These are phyloP conservation scores for Cladosporium sp. DNA, from an alignment of 2,329 filamentous ascomycete genomes.

Conservation along the genomic window DNA sequence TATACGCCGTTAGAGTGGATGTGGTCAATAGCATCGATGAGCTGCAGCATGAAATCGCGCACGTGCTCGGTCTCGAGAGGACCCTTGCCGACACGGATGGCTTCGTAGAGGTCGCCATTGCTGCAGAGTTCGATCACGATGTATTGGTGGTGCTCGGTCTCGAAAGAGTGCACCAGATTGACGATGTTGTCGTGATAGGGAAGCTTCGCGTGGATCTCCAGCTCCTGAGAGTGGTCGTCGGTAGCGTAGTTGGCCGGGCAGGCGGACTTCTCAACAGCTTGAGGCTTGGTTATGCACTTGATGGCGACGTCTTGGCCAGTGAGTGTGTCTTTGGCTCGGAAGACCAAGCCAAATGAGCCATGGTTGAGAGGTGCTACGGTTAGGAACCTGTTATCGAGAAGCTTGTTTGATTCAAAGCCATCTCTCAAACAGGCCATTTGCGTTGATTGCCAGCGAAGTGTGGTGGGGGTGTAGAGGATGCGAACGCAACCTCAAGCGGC, in stretches of 20 bases:
- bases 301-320: slow-evolving; percentile 84
- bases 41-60: slow-evolving; percentile 92
- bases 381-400: slow-evolving; percentile 79
- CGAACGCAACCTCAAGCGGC: slow-evolving; percentile 17
- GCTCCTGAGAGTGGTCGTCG: slow-evolving; percentile 81
- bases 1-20: slow-evolving; percentile 90
- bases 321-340: slow-evolving; percentile 77
- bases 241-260: slow-evolving; percentile 65
- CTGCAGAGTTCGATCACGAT: slow-evolving; percentile 93
- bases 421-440: slow-evolving; percentile 84
- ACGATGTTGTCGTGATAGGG: slow-evolving; percentile 86
- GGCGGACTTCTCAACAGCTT: slow-evolving; percentile 51
- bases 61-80: slow-evolving; percentile 95
- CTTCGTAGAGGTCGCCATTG: slow-evolving; percentile 95
- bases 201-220: slow-evolving; percentile 76
- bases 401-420: slow-evolving; percentile 73
- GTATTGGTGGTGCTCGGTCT: slow-evolving; percentile 87
- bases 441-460: slow-evolving; percentile 5
- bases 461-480: slow-evolving; percentile 19
- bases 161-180: slow-evolving; percentile 86
- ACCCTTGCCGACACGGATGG: slow-evolving; percentile 83
- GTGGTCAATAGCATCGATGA: slow-evolving; percentile 84
- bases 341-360: slow-evolving; percentile 98
- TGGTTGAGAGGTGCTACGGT: slow-evolving; percentile 95
- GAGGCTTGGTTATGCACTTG: slow-evolving; percentile 90